These are phyloP conservation scores for Komagataea norvegica DNA, from an alignment of 1,139 yeast genomes.

Conservation along the genomic window DNA sequence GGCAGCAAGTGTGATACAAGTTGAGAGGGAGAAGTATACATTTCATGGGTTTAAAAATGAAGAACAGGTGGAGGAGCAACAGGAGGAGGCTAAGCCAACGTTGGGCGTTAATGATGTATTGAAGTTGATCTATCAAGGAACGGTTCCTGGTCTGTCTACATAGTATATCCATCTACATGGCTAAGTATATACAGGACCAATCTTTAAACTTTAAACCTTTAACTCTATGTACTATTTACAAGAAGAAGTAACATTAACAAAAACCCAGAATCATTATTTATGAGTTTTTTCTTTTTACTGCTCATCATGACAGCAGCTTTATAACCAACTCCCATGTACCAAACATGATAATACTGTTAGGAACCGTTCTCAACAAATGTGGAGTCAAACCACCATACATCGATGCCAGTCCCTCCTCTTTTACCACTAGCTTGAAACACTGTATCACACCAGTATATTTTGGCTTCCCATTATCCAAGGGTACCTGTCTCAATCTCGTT, in stretches of 20 bases:
- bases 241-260: no score
- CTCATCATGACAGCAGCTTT: conserved; percentile 52
- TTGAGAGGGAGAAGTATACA: conserved; percentile 50
- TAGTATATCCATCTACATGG: not conserved
- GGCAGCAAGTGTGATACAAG: conserved; percentile 53
- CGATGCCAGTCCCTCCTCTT: conserved; percentile 88
- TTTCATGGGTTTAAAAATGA: conserved; percentile 59
- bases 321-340: conserved; percentile 98
- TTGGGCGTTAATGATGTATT: conserved; percentile 33
- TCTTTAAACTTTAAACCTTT: no score
- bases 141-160: conserved; percentile 21
- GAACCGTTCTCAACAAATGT: conserved; percentile 92
- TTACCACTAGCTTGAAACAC: conserved; percentile 74
- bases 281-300: no score
- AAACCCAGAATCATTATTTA: no score
- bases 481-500: conserved; percentile 94
- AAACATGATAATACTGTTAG: conserved; percentile 96
- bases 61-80: conserved; percentile 39
- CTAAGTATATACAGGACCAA: conserved; percentile 1
- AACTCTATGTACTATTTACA: no score
- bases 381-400: conserved; percentile 99
- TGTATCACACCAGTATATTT: conserved; percentile 89
- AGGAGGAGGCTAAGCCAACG: conserved; percentile 9
- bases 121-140: conserved; percentile 40
- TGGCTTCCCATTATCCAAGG: conserved; percentile 69